Conservation (phyloP, 2,329 filamentous ascomycete species). For the Nemania abortiva region DNA sequence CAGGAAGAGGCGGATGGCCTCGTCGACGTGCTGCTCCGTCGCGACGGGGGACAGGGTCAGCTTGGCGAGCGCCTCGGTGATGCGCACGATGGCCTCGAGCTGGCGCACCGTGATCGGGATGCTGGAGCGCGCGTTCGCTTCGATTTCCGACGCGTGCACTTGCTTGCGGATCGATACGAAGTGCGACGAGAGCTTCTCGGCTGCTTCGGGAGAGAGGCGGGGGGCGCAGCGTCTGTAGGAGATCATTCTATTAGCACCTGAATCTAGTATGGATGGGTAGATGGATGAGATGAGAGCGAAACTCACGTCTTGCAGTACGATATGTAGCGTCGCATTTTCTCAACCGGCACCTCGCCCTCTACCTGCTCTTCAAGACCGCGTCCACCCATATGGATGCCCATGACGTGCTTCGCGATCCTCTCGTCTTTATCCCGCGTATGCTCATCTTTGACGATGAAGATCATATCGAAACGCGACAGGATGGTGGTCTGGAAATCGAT, state of each 20-base stretch:
- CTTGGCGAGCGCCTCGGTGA: slow-evolving; percentile 95
- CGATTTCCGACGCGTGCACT: slow-evolving; percentile 89
- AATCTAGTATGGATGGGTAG: neutral
- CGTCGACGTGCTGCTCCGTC: slow-evolving; percentile 92
- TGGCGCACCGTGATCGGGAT: slow-evolving; percentile 99
- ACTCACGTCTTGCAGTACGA: slow-evolving; percentile 94
- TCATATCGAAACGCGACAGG: slow-evolving; percentile 98
- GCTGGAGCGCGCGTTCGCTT: slow-evolving; percentile 88
- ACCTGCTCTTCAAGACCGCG: slow-evolving; percentile 83
- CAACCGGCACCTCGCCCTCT: slow-evolving; percentile 90
- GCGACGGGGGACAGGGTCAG: slow-evolving; percentile 87
- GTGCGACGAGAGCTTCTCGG: slow-evolving; percentile 95
- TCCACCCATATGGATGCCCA: slow-evolving; percentile 95
- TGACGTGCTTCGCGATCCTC: slow-evolving; percentile 94
- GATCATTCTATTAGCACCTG: slow-evolving; percentile 41
- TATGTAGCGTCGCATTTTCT: slow-evolving; percentile 97
- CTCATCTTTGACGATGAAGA: slow-evolving; percentile 97
- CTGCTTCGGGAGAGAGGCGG: slow-evolving; percentile 87
- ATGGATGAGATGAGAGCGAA: neutral
- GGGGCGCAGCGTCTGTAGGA: slow-evolving; percentile 85
- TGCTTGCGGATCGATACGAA: slow-evolving; percentile 97
- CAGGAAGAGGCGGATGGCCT: slow-evolving; percentile 96
- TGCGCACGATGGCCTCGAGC: slow-evolving; percentile 95
- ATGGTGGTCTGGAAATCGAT: slow-evolving; percentile 99
- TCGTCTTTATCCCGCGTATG: slow-evolving; percentile 92